Base-by-base conservation (phyloP, 164 flowering plant species). In the Protea cynaroides region DNA sequence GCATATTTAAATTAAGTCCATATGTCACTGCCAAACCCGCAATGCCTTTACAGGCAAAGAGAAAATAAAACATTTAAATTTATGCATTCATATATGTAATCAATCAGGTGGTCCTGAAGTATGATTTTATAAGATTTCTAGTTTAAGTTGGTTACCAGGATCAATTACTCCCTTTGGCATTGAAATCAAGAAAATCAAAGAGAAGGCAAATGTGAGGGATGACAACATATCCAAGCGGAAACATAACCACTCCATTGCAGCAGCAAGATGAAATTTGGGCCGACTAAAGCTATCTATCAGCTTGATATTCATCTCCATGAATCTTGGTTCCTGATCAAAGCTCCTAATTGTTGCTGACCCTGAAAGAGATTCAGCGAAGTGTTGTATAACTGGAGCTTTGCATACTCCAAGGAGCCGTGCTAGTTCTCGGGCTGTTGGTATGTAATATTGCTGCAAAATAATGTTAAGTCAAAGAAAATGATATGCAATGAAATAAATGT, bases 141-240 rank as follows among this genome's bases (percentile, higher is more conserved):
- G 14, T 40, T 49, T 34, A 4, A 55, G 65, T 52, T 12, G 14
- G 14, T 40, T 54, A 68, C 71, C 51, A 18, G 71, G 65, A 46
- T 61, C 55, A 44, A 54, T 61, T 38, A 56, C 23, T 10, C 71
- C 71, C 46, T 40, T 8, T 22, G 71, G 71, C 12, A 55, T 1
- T 13, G 65, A 61, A 54, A 68, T 23, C 50, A 61, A 62, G 49
- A 68, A 24, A 15, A 68, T 21, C 54, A 68, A 62, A 19, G 52
- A 36, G 40, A 37, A 53, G n/a, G 53, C 61, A 56, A 52, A 68
- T 19, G 55, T 62, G 12, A 68, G 4, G n/a, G 53, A 53, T 10
- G 65, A 61, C 47, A 68, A 62, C 61, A 61, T 25, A 23, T 68
- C 65, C 59, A 68, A 34, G 59, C 71, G 65, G 18, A 68, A 52